Evolutionary conservation across 495 filamentous ascomycete species (phyloP).

Genomic region (Poronia punctata): DNA sequence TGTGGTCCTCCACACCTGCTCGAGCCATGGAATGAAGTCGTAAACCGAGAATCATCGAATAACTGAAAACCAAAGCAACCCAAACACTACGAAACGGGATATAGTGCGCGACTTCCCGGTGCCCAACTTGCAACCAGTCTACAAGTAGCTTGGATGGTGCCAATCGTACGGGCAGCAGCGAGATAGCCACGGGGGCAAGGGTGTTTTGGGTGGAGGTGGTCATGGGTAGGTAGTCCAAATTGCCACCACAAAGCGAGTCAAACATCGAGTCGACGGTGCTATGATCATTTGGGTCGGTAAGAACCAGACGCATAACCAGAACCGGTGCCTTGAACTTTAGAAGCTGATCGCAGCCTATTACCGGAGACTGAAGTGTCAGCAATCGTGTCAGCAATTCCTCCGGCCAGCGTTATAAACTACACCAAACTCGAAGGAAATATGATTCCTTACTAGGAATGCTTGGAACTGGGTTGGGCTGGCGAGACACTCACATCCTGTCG

Average conservation of each 20-base stretch:
- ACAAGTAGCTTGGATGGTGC: constrained; percentile 14
- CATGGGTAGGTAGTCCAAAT: constrained; percentile 11
- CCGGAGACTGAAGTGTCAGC: constrained; percentile 85
- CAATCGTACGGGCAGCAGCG: constrained; percentile 13
- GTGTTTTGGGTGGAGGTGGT: constrained; percentile 17
- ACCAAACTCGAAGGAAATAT: constrained; percentile 79
- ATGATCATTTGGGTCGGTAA: constrained; percentile 65
- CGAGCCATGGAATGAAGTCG: constrained; percentile 27
- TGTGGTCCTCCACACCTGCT: constrained; percentile 13
- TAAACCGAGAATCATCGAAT: constrained; percentile 30
- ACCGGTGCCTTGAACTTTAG: constrained; percentile 72
- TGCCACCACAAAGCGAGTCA: constrained; percentile 18
- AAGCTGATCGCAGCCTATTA: constrained; percentile 93
- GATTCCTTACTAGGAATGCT: constrained; percentile 93
- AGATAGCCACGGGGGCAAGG: constrained; percentile 19
- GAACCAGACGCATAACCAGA: constrained; percentile 52
- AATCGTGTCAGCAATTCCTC: constrained; percentile 67
- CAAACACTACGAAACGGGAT: constrained; percentile 28
- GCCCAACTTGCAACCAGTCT: constrained; percentile 19
- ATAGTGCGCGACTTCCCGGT: constrained; percentile 17
- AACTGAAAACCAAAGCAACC: constrained; percentile 31
- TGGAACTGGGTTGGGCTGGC: constrained; percentile 49
- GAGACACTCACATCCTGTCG: constrained; percentile 98
- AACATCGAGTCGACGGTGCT: constrained; percentile 11
- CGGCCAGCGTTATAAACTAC: constrained; percentile 71